Percentiles rank a stretch among this genome's conserved stretches.
Conservation (phyloP, 495 filamentous ascomycete genomes). For the Podospora sp. region DNA sequence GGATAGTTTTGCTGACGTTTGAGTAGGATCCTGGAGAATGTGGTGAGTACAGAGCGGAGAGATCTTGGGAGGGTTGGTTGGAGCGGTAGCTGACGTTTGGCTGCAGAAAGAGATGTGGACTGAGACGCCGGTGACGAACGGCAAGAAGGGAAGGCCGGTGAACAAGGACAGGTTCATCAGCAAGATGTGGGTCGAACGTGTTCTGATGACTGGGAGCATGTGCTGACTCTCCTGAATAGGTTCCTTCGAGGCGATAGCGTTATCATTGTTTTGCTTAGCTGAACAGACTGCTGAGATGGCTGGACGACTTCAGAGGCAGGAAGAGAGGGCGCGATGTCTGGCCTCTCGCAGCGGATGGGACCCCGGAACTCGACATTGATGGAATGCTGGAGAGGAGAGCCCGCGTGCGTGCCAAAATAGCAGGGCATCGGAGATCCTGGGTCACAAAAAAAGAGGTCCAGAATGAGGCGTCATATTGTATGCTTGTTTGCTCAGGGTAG, state of each 20-base stretch:
- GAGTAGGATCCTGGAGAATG: conserved; percentile 37
- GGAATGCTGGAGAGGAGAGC: background rate
- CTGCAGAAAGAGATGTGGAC: conserved; percentile 97
- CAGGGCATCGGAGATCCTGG: background rate
- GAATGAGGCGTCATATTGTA: background rate
- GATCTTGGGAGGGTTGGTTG: background rate
- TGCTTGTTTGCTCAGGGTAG: background rate
- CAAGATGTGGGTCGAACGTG: conserved; percentile 74
- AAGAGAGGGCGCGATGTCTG: background rate
- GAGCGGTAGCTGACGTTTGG: conserved; percentile 7
- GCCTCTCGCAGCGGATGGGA: background rate
- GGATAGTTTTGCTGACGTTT: conserved; percentile 19
- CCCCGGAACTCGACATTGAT: background rate
- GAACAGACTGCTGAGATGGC: background rate
- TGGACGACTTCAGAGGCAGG: background rate
- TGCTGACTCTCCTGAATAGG: conserved; percentile 1
- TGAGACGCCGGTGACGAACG: conserved; percentile 75
- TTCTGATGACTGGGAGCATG: too few species aligned
- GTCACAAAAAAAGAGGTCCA: background rate
- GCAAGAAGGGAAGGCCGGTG: conserved; percentile 84
- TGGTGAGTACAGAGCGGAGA: conserved; percentile 21
- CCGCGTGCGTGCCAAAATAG: background rate
- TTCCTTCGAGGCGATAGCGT: conserved; percentile 17
- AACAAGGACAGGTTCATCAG: conserved; percentile 99
- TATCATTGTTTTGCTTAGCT: conserved; percentile 15